Percentiles rank a stretch among this genome's conserved stretches.
Conservation (phyloP, 1,139 yeast genomes). For the Nadsonia starkeyi-henricii region DNA sequence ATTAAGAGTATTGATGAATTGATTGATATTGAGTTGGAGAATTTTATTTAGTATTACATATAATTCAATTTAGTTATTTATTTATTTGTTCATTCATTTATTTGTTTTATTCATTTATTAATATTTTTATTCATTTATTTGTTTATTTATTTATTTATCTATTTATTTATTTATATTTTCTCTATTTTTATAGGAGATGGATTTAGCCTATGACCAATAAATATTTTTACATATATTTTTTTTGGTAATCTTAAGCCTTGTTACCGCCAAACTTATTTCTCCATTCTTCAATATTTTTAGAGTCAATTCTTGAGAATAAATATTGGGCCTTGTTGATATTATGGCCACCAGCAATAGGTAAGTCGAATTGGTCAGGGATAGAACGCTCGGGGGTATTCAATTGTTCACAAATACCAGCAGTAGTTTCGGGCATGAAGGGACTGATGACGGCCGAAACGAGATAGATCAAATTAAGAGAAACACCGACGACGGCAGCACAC, state of each 20-base stretch:
- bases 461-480: slow-evolving; percentile 80
- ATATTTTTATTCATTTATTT: too few species aligned
- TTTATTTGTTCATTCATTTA: too few species aligned
- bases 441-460: slow-evolving; percentile 62
- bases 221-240: neutral
- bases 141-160: too few species aligned
- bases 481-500: slow-evolving; percentile 86
- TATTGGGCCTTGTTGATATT: slow-evolving; percentile 85
- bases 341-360: slow-evolving; percentile 66
- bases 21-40: slow-evolving; percentile 25
- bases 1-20: slow-evolving; percentile 20
- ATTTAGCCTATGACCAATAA: neutral
- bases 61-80: too few species aligned
- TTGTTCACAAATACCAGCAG: slow-evolving; percentile 55
- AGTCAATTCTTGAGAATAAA: slow-evolving; percentile 83
- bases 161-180: too few species aligned
- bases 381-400: slow-evolving; percentile 69
- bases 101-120: too few species aligned
- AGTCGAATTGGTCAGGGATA: slow-evolving; percentile 63
- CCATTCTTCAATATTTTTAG: slow-evolving; percentile 78
- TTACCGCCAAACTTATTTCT: slow-evolving; percentile 67
- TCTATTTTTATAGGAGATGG: slow-evolving; percentile 1
- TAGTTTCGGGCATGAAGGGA: slow-evolving; percentile 86
- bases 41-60: slow-evolving; percentile 12
- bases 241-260: slow-evolving; percentile 3